Evolutionary conservation across 768 basidiomycete genomes (phyloP), one percentile per base, ranked within the genome.

Genomic region (Amanita polypyramis): DNA sequence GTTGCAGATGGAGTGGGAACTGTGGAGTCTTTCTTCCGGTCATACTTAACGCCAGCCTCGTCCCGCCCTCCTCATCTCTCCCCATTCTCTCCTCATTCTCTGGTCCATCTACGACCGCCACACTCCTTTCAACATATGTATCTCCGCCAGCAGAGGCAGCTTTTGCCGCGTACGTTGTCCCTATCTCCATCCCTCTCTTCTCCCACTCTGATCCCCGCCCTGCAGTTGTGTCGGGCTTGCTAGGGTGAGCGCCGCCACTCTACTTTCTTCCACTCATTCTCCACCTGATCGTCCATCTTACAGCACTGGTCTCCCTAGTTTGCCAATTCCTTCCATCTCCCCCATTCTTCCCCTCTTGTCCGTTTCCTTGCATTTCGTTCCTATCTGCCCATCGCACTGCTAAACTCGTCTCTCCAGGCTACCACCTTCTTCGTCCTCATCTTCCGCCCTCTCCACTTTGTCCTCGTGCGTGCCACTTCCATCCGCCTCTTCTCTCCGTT

Each of bases 1-100:
- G 25, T 20, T 32, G 25, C 21, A 4, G 19, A 19, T 49, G 47
- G 47, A 49, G 52, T 52, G 52, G 52, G 52, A 52, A 49, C 19
- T 21, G 15, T 19, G 9, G 11, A 15, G 10, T 15, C 20, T 19
- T 3, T 21, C 15, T 45, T 34, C 34, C 17, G 19, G 2, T 36
- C 12, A 42, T 27, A 11, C 21, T 17, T 38, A 38, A 17, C 4
- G 38, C 20, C 32, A 33, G 11, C 32, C 17, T 35, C n/a, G n/a
- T n/a, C n/a, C n/a, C n/a, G n/a, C n/a, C n/a, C n/a, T n/a, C n/a
- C n/a, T n/a, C n/a, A n/a, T n/a, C n/a, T 8, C 12, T 8, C 33
- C n/a, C 32, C 19, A 12, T 14, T 10, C 30, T 35, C 14, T 35
- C 8, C 35, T 23, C 20, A 34, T n/a, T 20, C 44, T 25, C 30